Evolutionary conservation across 495 filamentous ascomycete genomes (phyloP), one percentile per base, ranked within the genome.

Genomic region (Neurospora sp.): DNA sequence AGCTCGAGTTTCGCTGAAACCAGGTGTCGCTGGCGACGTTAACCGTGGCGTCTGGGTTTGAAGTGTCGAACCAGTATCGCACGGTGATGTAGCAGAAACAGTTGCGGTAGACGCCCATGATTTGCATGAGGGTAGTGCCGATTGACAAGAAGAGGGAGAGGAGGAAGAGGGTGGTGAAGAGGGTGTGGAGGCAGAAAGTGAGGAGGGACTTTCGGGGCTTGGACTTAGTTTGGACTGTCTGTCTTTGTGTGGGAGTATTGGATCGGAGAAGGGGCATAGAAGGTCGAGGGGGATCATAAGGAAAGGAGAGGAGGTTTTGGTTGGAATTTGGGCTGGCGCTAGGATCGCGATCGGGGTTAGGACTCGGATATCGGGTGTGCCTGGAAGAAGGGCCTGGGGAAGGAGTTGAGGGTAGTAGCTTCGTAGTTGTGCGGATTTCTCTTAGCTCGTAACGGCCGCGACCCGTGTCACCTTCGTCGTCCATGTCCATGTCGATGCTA

Each of bases 61-160:
- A 70, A 15, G 39, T 40, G 69, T 40, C 9, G 4, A 70, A 21
- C 36, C 69, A 66, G 54, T 66, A 66, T 6, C 0, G 4, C 28
- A 72, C 38, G 4, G 70, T 43, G 24, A 73, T 39, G 38, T 75
- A 76, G 21, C 80, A 82, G 34, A 76, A 72, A 39, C 83, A 84
- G 48, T 82, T 84, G 5, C 82, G 74, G 59, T 79, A 84, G 1
- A 84, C 78, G 1, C 83, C 83, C 0, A 83, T 59, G 5, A 84
- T 72, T 71, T 84, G 81, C 78, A 84, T 81, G 3, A 83, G 43
- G 2, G 83, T 83, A 2, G 80, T 78, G 5, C 77, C 82, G 6
- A 81, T 70, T 17, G 38, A 59, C 4, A 54, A 10, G 2, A 73
- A 75, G 8, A 72, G 17, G n/a, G 62, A 40, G 48, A 37, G 36